phyloP scores from a whole-genome alignment of 257 asterid genomes.

The Pogostemon cablin region DNA sequence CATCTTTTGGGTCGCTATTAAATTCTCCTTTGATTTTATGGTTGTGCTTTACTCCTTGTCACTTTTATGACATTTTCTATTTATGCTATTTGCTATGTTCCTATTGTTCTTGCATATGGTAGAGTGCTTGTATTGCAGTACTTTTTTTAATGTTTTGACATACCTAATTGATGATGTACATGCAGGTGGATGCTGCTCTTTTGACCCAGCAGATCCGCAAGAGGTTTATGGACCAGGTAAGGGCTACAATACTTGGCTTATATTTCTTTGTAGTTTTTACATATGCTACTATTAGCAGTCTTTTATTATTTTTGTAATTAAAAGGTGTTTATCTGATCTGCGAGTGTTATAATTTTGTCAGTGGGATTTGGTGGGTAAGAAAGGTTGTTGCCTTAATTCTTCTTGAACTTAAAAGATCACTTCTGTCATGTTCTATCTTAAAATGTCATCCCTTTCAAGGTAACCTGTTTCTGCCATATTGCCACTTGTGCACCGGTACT shows the following conservation, averaged over 20 bases:
- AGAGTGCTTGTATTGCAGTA: conserved; percentile 13
- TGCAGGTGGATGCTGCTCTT: conserved; percentile 84
- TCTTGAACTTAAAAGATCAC: neutral
- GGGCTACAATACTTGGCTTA: conserved; percentile 29
- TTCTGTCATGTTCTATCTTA: conserved; percentile 11
- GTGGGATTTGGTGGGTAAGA: conserved; percentile 2
- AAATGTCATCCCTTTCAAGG: conserved; percentile 5
- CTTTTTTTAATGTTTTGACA: conserved; percentile 8
- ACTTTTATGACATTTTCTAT: conserved; percentile 10
- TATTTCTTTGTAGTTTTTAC: neutral
- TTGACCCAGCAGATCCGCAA: conserved; percentile 72
- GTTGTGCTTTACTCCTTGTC: conserved; percentile 15
- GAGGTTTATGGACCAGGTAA: conserved; percentile 78
- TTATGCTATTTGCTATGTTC: conserved; percentile 3
- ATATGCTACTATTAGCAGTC: conserved; percentile 1
- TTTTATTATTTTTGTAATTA: neutral
- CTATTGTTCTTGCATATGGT: conserved; percentile 23
- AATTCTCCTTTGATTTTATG: conserved; percentile 4
- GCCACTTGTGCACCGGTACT: conserved; percentile 13
- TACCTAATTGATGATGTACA: conserved; percentile 33
- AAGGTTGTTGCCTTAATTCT: neutral
- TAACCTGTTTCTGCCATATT: conserved; percentile 4
- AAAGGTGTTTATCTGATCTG: conserved; percentile 14
- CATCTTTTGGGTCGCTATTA: conserved; percentile 23
- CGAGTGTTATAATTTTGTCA: neutral